Evolutionary conservation across 1,284 basidiomycete genomes (phyloP).

Genomic region (Trichosporon ovoides): DNA sequence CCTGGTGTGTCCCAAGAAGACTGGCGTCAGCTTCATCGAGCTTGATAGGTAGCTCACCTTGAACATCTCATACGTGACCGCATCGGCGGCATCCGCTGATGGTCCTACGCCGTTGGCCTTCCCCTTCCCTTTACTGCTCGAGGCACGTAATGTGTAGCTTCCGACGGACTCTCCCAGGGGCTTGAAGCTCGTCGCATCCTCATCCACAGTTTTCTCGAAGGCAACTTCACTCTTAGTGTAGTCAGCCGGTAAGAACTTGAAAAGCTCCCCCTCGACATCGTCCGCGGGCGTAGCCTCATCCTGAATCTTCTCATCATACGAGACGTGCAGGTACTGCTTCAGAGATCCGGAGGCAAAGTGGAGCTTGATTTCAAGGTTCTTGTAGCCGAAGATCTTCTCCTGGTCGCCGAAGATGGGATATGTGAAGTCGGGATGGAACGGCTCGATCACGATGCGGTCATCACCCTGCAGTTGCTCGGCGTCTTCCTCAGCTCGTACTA

Average conservation of each 20-base stretch:
- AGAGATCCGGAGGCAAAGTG: slow-evolving; percentile 83
- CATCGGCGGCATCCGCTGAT: slow-evolving; percentile 54
- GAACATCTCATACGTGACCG: slow-evolving; percentile 75
- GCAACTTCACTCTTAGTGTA: slow-evolving; percentile 62
- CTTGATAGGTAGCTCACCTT: slow-evolving; percentile 62
- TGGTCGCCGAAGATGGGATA: slow-evolving; percentile 96
- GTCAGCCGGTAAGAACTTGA: slow-evolving; percentile 72
- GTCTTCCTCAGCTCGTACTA: slow-evolving; percentile 59
- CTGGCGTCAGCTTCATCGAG: slow-evolving; percentile 47
- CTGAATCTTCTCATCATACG: slow-evolving; percentile 62
- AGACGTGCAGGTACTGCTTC: slow-evolving; percentile 66
- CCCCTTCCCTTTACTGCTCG: slow-evolving; percentile 55
- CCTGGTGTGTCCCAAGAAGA: slow-evolving; percentile 79
- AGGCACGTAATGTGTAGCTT: slow-evolving; percentile 60
- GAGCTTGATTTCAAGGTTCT: slow-evolving; percentile 73
- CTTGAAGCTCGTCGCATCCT: slow-evolving; percentile 66
- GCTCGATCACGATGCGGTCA: slow-evolving; percentile 57
- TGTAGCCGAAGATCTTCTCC: slow-evolving; percentile 94
- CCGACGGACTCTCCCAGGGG: slow-evolving; percentile 72
- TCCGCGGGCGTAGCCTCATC: slow-evolving; percentile 71
- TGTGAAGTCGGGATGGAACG: slow-evolving; percentile 76
- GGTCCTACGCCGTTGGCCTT: slow-evolving; percentile 39
- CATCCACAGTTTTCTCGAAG: slow-evolving; percentile 65
- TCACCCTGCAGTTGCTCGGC: slow-evolving; percentile 56
- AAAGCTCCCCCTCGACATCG: slow-evolving; percentile 73